Base-by-base conservation (phyloP, 495 filamentous ascomycete genomes). In the Pyrenula massariospora region DNA sequence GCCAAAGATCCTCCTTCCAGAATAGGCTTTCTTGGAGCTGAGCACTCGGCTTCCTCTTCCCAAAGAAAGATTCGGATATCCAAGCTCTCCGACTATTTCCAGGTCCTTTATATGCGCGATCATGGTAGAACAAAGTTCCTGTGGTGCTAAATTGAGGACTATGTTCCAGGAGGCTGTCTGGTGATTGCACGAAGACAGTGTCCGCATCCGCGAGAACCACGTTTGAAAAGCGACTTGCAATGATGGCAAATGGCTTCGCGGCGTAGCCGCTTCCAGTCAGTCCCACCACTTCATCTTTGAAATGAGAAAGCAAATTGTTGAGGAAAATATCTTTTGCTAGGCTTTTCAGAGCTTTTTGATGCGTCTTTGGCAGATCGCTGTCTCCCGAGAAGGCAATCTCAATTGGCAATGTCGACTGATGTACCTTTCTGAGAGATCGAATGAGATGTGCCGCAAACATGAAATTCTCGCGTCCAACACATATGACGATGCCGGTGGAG, bases 151-250 rank as follows among this genome's bases (percentile, higher is more conserved):
- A 65, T n/a, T 56, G 47, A 2, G 24, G 47, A 2, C 57, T 25
- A 52, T 59, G 56, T 3, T 59, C 15, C 15, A 57, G 52, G 12
- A 52, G 25, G 15, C 20, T 15, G 36, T 57, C 56, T 2, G 67
- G 67, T 20, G 60, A 19, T 21, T 65, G 64, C 20, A 65, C 53
- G 24, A 69, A 62, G 8, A 69, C 60, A 2, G 60, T 60, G 25
- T 69, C 66, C 19, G 66, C 65, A 42, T 70, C 68, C 55, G 68
- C 56, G 25, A 69, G 56, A 12, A 70, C 65, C 42, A 66, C 61
- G 22, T 69, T 58, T 36, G 59, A 56, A 51, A 68, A 70, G 12
- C 58, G 55, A 11, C 59, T 58, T 36, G 65, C 57, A 12, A 70
- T 58, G 23, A 64, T 60, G 11, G 68, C 66, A 50, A 69, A 70